phyloP scores from a whole-genome alignment of 2,329 filamentous ascomycete genomes.

The Exutisphaerella laricina region DNA sequence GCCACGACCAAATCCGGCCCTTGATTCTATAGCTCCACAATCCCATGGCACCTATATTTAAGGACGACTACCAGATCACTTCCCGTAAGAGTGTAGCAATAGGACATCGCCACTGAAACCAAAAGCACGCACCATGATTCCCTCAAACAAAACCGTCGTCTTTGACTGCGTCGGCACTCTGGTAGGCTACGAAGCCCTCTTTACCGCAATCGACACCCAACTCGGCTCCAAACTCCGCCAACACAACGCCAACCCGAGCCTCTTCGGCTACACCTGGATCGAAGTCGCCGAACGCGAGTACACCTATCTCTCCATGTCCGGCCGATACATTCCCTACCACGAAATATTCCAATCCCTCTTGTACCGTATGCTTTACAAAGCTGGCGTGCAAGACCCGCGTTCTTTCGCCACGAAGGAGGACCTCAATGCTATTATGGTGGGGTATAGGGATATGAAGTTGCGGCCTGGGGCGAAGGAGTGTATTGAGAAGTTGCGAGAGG shows the following conservation, averaged over 20 bases:
- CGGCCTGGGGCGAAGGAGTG: conserved; percentile 40
- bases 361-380: conserved; percentile 44
- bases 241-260: conserved; percentile 38
- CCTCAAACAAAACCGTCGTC: conserved; percentile 23
- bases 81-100: no score
- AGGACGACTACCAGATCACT: no score
- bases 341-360: conserved; percentile 43
- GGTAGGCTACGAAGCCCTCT: conserved; percentile 43
- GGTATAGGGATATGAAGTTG: conserved; percentile 33
- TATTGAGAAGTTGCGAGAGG: conserved; percentile 39
- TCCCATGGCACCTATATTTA: no score
- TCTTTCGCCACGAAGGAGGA: conserved; percentile 41
- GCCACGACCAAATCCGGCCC: no score
- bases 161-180: conserved; percentile 47
- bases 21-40: no score
- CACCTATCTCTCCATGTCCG: conserved; percentile 44
- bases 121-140: conserved; percentile 4
- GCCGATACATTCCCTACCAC: conserved; percentile 40
- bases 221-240: conserved; percentile 39
- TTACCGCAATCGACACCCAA: conserved; percentile 37
- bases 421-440: conserved; percentile 35
- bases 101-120: neutral
- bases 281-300: conserved; percentile 46
- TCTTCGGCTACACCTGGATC: conserved; percentile 46
- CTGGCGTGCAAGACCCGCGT: conserved; percentile 41